Conservation (phyloP, 352 stramenopile genomes). For the Pythium grandisporangium region DNA sequence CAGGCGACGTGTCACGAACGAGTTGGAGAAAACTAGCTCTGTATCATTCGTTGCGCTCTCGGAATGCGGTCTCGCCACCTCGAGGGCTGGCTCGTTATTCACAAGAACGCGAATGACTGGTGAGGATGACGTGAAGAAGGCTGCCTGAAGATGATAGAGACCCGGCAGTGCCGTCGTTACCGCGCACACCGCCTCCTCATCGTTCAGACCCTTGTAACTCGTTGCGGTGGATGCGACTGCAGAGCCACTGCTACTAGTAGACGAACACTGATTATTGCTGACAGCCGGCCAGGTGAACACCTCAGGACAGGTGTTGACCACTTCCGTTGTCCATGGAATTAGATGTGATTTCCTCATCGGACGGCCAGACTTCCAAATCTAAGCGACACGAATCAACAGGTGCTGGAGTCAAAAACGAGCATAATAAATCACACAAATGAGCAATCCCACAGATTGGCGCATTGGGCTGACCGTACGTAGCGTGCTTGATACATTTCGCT, state of each 20-base stretch:
- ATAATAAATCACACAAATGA: too few species aligned
- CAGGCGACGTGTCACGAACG: constrained; percentile 13
- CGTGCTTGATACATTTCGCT: constrained; percentile 68
- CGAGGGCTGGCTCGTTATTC: constrained; percentile 44
- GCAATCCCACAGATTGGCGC: too few species aligned
- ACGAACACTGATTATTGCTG: too few species aligned
- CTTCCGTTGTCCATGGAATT: constrained; percentile 51
- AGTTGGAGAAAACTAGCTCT: too few species aligned
- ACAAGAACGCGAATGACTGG: constrained; percentile 47
- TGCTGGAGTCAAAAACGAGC: too few species aligned
- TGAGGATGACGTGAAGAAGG: constrained; percentile 55
- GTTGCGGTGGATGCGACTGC: too few species aligned
- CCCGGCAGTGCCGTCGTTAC: constrained; percentile 42
- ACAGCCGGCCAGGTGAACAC: constrained; percentile 57
- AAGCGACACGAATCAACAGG: not conserved
- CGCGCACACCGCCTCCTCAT: too few species aligned
- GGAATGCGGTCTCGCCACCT: too few species aligned
- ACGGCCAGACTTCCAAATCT: constrained; percentile 68
- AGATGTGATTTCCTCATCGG: constrained; percentile 46
- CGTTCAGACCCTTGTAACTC: too few species aligned
- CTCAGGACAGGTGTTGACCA: constrained; percentile 57
- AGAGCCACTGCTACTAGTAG: too few species aligned
- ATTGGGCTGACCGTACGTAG: constrained; percentile 33
- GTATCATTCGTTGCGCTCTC: too few species aligned
- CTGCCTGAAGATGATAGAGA: constrained; percentile 58